Conservation (phyloP, 192 early-diverging fungal genomes). For the Physocladia obscura region DNA sequence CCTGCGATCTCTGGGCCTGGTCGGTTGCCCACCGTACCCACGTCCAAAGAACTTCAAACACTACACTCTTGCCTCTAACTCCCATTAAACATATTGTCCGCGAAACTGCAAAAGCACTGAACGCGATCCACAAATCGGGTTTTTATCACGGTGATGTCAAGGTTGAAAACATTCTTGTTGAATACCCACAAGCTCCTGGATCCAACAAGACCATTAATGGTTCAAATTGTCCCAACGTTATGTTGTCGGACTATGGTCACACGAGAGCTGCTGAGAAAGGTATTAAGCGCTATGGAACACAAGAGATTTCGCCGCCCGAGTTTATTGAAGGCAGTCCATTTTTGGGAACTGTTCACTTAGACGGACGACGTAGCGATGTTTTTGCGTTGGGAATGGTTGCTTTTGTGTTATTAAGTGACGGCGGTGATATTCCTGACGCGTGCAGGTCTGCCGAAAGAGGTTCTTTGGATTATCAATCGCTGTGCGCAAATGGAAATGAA, state of each 20-base stretch:
- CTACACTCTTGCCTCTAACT: background rate
- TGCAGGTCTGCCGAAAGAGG: too few relatives aligned
- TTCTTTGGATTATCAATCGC: too few relatives aligned
- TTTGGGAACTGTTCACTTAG: background rate
- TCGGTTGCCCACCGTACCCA: background rate
- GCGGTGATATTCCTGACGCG: conserved; percentile 4
- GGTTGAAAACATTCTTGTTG: conserved; percentile 76
- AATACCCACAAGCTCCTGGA: conserved; percentile 29
- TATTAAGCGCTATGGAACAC: conserved; percentile 14
- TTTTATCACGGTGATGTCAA: conserved; percentile 71
- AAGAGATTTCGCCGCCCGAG: conserved; percentile 24
- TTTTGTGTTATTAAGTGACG: conserved; percentile 9
- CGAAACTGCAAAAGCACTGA: conserved; percentile 42
- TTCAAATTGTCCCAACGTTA: background rate
- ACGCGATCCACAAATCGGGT: conserved; percentile 43
- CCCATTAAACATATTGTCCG: conserved; percentile 40
- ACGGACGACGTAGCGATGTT: conserved; percentile 18
- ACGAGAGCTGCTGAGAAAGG: background rate
- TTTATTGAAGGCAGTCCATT: conserved; percentile 6
- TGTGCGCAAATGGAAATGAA: background rate
- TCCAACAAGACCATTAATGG: background rate
- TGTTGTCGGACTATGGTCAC: conserved; percentile 25
- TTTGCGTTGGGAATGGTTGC: conserved; percentile 27
- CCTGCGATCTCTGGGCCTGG: conserved; percentile 19
- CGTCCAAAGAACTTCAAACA: background rate